These are phyloP conservation scores for Phytophthora melonis DNA, from an alignment of 352 stramenopile genomes.

Conservation along the genomic window DNA sequence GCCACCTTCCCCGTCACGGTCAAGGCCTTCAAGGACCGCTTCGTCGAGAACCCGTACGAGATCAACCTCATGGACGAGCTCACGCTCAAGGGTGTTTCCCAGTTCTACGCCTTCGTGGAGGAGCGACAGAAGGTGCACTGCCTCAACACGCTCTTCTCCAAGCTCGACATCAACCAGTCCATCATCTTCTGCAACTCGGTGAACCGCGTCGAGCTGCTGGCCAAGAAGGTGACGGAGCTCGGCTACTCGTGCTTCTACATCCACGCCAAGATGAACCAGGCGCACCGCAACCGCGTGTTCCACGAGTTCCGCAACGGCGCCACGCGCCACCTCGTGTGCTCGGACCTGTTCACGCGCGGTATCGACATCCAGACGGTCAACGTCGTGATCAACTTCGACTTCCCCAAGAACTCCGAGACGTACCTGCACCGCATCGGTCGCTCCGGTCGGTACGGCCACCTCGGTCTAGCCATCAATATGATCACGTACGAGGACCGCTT, in stretches of 20 bases:
- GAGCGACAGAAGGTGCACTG: conserved; percentile 99
- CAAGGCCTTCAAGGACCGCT: conserved; percentile 99
- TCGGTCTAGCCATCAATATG: conserved; percentile 99
- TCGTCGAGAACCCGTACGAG: conserved; percentile 98
- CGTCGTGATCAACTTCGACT: conserved; percentile 99
- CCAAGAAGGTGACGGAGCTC: conserved; percentile 99
- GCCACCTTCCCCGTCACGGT: conserved; percentile 99
- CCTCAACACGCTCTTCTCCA: conserved; percentile 99
- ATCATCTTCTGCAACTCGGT: conserved; percentile 99
- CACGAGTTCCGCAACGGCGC: conserved; percentile 99
- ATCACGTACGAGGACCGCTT: conserved; percentile 99
- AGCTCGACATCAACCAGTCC: conserved; percentile 99
- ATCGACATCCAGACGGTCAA: conserved; percentile 99
- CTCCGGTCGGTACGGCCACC: conserved; percentile 98
- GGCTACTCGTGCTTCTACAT: conserved; percentile 99
- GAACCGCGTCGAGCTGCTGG: conserved; percentile 98
- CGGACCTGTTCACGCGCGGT: conserved; percentile 98
- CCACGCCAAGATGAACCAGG: conserved; percentile 99
- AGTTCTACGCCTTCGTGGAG: conserved; percentile 99
- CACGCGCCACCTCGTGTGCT: conserved; percentile 98
- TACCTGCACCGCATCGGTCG: conserved; percentile 99
- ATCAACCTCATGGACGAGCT: conserved; percentile 99
- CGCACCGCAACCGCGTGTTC: conserved; percentile 99
- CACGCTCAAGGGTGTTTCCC: conserved; percentile 98
- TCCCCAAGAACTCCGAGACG: conserved; percentile 99